Conservation (phyloP, 163 green algal genomes). For the Botryococcus braunii region DNA sequence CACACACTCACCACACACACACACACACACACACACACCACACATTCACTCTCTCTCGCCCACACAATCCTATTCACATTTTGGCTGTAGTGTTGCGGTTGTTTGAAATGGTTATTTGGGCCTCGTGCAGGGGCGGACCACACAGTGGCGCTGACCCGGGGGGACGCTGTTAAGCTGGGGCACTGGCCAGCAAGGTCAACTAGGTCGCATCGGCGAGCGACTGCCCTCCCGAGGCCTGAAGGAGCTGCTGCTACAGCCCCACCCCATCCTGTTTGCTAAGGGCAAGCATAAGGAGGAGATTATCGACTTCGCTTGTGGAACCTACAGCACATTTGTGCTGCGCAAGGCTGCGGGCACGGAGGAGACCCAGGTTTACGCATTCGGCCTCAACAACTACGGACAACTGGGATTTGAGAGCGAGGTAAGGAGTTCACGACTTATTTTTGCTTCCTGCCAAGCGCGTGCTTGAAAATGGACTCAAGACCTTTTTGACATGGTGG, state of each 20-base stretch:
- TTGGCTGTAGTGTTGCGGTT: too few species aligned
- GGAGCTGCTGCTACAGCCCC: background rate
- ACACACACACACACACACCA: too few species aligned
- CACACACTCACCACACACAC: too few species aligned
- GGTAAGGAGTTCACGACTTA: slow-evolving; percentile 3
- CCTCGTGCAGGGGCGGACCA: slow-evolving; percentile 69
- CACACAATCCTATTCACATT: too few species aligned
- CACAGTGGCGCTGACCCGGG: slow-evolving; percentile 48
- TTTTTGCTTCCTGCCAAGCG: too few species aligned
- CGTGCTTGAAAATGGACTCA: too few species aligned
- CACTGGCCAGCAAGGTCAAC: slow-evolving; percentile 68
- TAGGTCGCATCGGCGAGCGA: slow-evolving; percentile 55
- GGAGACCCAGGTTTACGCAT: slow-evolving; percentile 49
- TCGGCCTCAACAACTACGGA: slow-evolving; percentile 84
- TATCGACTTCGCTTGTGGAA: slow-evolving; percentile 50
- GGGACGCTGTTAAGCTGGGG: slow-evolving; percentile 71
- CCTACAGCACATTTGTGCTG: slow-evolving; percentile 63
- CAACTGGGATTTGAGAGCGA: slow-evolving; percentile 64
- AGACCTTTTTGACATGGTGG: background rate
- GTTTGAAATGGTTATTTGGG: too few species aligned
- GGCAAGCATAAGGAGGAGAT: slow-evolving; percentile 7
- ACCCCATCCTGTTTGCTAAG: background rate
- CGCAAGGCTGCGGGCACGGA: too few species aligned
- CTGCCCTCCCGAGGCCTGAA: slow-evolving; percentile 24
- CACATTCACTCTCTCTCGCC: too few species aligned